Conservation (phyloP, 1,284 basidiomycete species). For the Ustilago lituana region DNA sequence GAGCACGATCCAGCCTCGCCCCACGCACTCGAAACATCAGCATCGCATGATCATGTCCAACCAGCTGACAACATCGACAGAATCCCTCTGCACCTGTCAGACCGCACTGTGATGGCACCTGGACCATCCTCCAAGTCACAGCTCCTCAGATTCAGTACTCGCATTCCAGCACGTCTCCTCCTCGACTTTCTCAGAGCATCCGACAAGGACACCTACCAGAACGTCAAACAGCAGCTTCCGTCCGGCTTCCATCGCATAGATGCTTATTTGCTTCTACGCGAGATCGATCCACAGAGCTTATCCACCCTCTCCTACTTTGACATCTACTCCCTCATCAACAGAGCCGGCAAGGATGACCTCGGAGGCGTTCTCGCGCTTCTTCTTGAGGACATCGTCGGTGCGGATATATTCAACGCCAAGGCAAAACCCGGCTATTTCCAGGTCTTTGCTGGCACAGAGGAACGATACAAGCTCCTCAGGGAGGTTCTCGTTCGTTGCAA, state of each 20-base stretch:
- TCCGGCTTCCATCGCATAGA: conserved; percentile 22
- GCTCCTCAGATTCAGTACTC: background rate
- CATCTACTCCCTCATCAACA: conserved; percentile 24
- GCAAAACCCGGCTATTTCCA: conserved; percentile 24
- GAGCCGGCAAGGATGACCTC: conserved; percentile 9
- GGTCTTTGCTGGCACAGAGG: conserved; percentile 23
- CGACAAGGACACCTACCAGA: conserved; percentile 3
- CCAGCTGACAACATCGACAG: background rate
- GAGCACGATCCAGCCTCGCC: background rate
- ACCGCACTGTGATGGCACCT: background rate
- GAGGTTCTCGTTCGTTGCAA: conserved; percentile 22
- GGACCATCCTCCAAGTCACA: background rate
- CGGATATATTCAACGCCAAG: conserved; percentile 13
- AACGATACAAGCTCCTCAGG: conserved; percentile 35
- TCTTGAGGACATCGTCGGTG: conserved; percentile 33
- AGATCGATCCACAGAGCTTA: conserved; percentile 22
- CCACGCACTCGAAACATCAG: background rate
- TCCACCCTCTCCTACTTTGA: conserved; percentile 16
- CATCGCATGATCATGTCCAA: too few species aligned
- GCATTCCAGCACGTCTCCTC: conserved; percentile 9
- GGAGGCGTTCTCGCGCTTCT: conserved; percentile 31
- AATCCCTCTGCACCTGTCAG: conserved; percentile 2
- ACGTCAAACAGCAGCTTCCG: conserved; percentile 14
- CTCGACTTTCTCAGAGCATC: conserved; percentile 23
- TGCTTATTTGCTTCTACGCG: conserved; percentile 34